Evolutionary conservation across 805 yeast genomes (phyloP).

Genomic region (Teunomyces panamensis): DNA sequence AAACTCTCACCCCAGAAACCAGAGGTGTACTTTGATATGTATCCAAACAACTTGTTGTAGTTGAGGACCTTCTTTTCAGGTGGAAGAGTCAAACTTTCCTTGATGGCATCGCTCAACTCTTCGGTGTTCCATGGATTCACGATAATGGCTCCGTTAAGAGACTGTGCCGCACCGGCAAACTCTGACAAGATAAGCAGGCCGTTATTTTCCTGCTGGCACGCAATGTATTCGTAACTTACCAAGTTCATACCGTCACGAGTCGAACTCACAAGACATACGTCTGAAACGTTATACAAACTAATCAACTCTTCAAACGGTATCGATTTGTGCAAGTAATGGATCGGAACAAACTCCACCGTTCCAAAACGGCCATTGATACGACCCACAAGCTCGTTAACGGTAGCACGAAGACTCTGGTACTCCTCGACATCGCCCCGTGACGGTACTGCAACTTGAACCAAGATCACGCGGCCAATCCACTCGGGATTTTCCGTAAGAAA

Average conservation of each 20-base stretch:
- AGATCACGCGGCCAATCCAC: conserved; percentile 95
- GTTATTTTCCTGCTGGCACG: conserved; percentile 82
- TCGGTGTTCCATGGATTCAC: conserved; percentile 99
- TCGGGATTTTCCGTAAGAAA: conserved; percentile 92
- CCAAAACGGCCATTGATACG: conserved; percentile 96
- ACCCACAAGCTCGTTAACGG: conserved; percentile 94
- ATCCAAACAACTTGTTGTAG: conserved; percentile 79
- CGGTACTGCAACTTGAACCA: conserved; percentile 97
- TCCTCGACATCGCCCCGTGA: conserved; percentile 98
- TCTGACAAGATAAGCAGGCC: conserved; percentile 89
- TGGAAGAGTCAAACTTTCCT: conserved; percentile 82
- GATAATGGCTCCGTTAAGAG: conserved; percentile 86
- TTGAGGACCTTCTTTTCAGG: conserved; percentile 76
- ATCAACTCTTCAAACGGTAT: conserved; percentile 89
- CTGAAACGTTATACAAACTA: conserved; percentile 79
- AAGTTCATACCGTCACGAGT: conserved; percentile 99
- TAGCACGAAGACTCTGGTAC: conserved; percentile 88
- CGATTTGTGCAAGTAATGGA: conserved; percentile 92
- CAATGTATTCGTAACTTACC: conserved; percentile 94
- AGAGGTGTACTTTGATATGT: conserved; percentile 90
- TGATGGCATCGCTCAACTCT: conserved; percentile 80
- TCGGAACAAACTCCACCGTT: conserved; percentile 95
- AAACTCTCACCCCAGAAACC: conserved; percentile 97
- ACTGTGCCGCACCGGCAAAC: conserved; percentile 99
- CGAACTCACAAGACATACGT: conserved; percentile 87